phyloP scores from a whole-genome alignment of 148 eudicot species.

The Limonium bicolor region DNA sequence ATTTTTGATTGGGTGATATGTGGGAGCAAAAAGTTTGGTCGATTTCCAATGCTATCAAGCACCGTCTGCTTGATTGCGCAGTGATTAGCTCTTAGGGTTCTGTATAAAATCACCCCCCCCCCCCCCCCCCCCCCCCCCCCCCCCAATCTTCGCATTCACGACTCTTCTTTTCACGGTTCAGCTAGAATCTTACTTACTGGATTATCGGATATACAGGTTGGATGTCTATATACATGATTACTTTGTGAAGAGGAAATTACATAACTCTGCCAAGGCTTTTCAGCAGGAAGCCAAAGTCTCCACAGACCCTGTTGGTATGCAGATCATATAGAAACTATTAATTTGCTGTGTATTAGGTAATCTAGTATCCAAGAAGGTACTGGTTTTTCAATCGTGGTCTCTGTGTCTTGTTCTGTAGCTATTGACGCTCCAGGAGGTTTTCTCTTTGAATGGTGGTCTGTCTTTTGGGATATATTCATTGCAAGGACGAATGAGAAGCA shows the following conservation, averaged over 20 bases:
- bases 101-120: too few relatives aligned
- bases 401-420: constrained; percentile 12
- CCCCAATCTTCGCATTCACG: too few relatives aligned
- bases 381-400: not conserved
- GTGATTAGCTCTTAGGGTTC: too few relatives aligned
- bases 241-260: constrained; percentile 35
- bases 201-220: constrained; percentile 20
- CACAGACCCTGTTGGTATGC: constrained; percentile 34
- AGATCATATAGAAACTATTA: not conserved
- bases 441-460: constrained; percentile 44
- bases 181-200: too few relatives aligned
- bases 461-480: constrained; percentile 38
- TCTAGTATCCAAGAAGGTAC: too few relatives aligned
- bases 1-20: too few relatives aligned
- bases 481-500: constrained; percentile 32
- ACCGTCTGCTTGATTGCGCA: too few relatives aligned
- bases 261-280: constrained; percentile 37
- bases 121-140: too few relatives aligned
- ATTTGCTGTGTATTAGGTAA: not conserved
- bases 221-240: constrained; percentile 42
- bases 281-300: constrained; percentile 38
- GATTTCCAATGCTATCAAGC: too few relatives aligned
- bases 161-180: too few relatives aligned
- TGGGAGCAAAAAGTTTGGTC: too few relatives aligned
- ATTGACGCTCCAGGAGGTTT: constrained; percentile 40